A percentile compares a stretch with the other conserved stretches of the same genome.
Evolutionary conservation across 2,329 filamentous ascomycete genomes (phyloP).

Genomic region (Dactylonectria macrodidyma): DNA sequence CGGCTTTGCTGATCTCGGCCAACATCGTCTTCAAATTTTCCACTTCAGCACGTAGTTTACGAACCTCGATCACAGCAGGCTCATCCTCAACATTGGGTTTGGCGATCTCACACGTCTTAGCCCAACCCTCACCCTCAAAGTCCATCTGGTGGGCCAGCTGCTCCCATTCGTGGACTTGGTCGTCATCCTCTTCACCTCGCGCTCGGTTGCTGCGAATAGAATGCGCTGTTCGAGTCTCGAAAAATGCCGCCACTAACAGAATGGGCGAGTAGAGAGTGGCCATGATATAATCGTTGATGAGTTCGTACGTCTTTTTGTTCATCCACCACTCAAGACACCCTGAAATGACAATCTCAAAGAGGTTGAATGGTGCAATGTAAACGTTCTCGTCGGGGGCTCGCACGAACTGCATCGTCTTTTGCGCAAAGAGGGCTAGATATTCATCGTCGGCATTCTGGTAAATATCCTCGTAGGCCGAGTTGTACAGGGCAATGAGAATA

Average conservation of each 20-base stretch:
- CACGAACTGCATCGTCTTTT: slow-evolving; percentile 97
- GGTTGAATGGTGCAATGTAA: slow-evolving; percentile 95
- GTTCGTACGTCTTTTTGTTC: slow-evolving; percentile 78
- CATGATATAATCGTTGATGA: slow-evolving; percentile 92
- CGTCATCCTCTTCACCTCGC: slow-evolving; percentile 90
- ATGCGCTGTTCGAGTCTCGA: slow-evolving; percentile 77
- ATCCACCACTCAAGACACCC: slow-evolving; percentile 97
- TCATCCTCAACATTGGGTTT: slow-evolving; percentile 89
- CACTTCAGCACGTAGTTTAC: slow-evolving; percentile 71
- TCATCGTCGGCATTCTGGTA: slow-evolving; percentile 95
- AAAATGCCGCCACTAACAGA: slow-evolving; percentile 81
- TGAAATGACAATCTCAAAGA: slow-evolving; percentile 88
- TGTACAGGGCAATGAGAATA: slow-evolving; percentile 97
- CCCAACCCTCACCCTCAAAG: slow-evolving; percentile 89
- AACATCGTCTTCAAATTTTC: slow-evolving; percentile 69
- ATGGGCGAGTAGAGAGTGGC: slow-evolving; percentile 86
- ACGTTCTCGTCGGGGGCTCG: slow-evolving; percentile 98
- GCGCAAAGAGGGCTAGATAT: slow-evolving; percentile 91
- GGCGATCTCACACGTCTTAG: slow-evolving; percentile 81
- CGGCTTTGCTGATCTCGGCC: slow-evolving; percentile 48
- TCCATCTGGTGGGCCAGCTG: slow-evolving; percentile 80
- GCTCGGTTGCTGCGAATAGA: slow-evolving; percentile 81
- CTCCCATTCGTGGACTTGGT: slow-evolving; percentile 94
- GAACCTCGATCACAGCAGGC: slow-evolving; percentile 78
- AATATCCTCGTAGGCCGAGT: slow-evolving; percentile 95